A percentile compares a stretch with the other conserved stretches of the same genome.
Conservation (phyloP, 345 rosid species). For the Boechera stricta region DNA sequence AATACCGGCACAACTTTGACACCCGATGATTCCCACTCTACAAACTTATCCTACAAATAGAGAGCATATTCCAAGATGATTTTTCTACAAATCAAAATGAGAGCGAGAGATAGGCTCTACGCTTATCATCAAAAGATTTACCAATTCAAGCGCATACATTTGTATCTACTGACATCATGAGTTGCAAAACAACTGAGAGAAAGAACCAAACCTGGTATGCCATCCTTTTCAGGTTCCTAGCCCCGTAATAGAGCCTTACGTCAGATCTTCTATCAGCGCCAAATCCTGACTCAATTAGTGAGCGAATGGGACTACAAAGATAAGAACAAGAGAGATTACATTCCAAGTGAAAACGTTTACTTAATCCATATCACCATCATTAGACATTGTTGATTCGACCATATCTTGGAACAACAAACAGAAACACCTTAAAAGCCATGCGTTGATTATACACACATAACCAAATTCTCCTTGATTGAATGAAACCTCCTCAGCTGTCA, state of each 20-base stretch:
- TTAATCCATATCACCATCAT: conserved; percentile 12
- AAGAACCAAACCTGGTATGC: conserved; percentile 83
- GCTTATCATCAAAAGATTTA: neutral
- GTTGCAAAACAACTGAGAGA: conserved; percentile 17
- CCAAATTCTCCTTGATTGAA: neutral
- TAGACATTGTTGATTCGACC: neutral
- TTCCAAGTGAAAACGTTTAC: neutral
- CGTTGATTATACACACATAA: neutral
- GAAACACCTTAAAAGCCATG: conserved; percentile 17
- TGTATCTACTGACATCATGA: neutral
- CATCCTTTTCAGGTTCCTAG: conserved; percentile 91
- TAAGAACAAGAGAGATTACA: conserved; percentile 28
- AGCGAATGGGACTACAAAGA: conserved; percentile 83
- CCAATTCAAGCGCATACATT: neutral
- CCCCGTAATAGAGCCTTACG: conserved; percentile 92
- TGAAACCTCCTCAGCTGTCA: neutral
- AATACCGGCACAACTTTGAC: conserved; percentile 84
- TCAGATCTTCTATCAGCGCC: conserved; percentile 72
- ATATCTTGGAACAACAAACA: neutral
- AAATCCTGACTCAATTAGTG: conserved; percentile 88
- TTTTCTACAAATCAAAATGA: neutral
- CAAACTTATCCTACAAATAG: conserved; percentile 76
- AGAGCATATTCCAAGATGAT: neutral
- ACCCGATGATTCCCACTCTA: conserved; percentile 90
- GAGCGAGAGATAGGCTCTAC: neutral